Conservation (phyloP, 345 rosid species). For the Brassica rapa region DNA sequence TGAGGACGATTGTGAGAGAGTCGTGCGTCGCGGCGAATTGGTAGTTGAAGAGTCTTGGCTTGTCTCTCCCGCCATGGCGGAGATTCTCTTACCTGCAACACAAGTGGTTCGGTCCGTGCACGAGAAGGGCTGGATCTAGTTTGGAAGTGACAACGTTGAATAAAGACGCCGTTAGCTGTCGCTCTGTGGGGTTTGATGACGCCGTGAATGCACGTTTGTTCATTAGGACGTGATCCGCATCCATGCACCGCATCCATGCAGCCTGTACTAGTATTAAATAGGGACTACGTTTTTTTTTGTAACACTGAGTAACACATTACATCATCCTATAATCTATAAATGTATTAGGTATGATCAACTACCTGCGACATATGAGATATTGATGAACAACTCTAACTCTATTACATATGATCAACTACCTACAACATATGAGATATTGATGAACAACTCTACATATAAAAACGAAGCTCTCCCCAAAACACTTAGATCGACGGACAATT, state of each 20-base stretch:
- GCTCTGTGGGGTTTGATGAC: conserved; percentile 67
- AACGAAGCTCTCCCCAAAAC: too few species aligned
- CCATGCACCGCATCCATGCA: too few species aligned
- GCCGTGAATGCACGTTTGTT: conserved; percentile 45
- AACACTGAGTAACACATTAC: too few species aligned
- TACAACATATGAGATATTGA: too few species aligned
- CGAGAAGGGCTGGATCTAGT: conserved; percentile 51
- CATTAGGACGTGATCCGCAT: conserved; percentile 45
- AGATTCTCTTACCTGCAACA: conserved; percentile 75
- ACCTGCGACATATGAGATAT: too few species aligned
- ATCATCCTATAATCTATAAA: too few species aligned
- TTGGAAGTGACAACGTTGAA: conserved; percentile 15
- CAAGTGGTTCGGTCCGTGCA: conserved; percentile 82
- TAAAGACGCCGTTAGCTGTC: conserved; percentile 51
- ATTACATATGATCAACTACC: too few species aligned
- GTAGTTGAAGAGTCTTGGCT: conserved; percentile 60
- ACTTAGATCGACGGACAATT: too few species aligned
- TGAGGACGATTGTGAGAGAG: conserved; percentile 60
- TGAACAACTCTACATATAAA: too few species aligned
- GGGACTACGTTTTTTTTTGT: neutral
- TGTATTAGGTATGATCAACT: too few species aligned
- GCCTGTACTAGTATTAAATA: neutral
- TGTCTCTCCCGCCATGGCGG: conserved; percentile 86
- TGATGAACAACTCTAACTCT: too few species aligned
- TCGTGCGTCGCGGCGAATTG: conserved; percentile 55